Evolutionary conservation across 2,329 filamentous ascomycete genomes (phyloP), one percentile per base, ranked within the genome.

Genomic region (Colletotrichum tropicicola): DNA sequence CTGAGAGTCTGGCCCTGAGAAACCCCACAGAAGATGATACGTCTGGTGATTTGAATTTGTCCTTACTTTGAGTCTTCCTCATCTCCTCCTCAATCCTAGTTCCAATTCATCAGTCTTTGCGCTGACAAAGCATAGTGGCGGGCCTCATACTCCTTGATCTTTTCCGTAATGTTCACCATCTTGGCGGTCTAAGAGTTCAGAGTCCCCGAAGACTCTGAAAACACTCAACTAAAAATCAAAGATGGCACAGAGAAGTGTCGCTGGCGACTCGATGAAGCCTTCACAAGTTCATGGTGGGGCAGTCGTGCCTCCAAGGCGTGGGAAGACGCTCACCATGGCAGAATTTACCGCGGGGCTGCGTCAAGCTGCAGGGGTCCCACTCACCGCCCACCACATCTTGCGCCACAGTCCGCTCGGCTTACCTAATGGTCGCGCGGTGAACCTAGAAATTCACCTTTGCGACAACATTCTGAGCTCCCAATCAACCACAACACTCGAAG

Each of bases 151-250:
- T 98, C 96, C 87, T 99, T 99, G 84, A 99, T 99, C 87, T 97
- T 98, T 59, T 99, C 97, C 70, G 96, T 98, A 71, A 99, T 99
- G 84, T 98, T 98, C 80, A 98, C 96, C 96, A 99, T 99, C 74
- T 82, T 87, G 79, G 59, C 68, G 69, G 66, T 61, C 67, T 67
- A 73, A 73, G 2, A 44, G 28, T 27, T 57, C 62, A 45, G 52
- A 56, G 60, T 54, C 45, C 21, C 45, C 25, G 6, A 17, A 41
- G 56, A 66, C 49, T 45, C 47, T 47, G 51, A 57, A 28, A 6
- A 15, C 12, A 25, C 45, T 43, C 19, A 32, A 48, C 49, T 53
- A 35, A 27, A n/a, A 64, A 44, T 28, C 27, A 19, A 48, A 47
- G 17, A 47, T 43, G 15, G 19, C 41, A 28, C 13, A 57, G 32